These are phyloP conservation scores for Hordeum pubiflorum DNA, from an alignment of 202 grass and related monocot genomes.

Conservation along the genomic window DNA sequence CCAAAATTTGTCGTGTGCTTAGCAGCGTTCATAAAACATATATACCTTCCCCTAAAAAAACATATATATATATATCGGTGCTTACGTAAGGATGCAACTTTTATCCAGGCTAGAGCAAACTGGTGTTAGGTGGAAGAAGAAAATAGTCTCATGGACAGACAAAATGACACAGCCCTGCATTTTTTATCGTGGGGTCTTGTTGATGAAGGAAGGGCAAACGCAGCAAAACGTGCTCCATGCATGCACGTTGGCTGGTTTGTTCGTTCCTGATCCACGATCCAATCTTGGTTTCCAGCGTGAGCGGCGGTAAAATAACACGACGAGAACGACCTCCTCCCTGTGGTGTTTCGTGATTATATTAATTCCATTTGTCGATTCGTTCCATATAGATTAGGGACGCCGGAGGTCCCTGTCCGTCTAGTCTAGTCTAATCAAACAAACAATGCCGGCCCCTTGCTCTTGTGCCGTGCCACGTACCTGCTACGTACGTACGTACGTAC, in stretches of 20 bases:
- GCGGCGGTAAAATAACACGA: neutral
- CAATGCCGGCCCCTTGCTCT: neutral
- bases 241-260: neutral
- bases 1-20: too few species aligned
- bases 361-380: neutral
- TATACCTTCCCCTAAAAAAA: too few species aligned
- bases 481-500: neutral
- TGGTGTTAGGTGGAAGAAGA: neutral
- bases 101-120: neutral
- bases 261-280: neutral
- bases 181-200: neutral
- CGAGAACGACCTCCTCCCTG: neutral
- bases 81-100: neutral
- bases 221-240: neutral
- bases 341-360: neutral
- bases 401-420: too few species aligned
- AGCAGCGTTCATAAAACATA: too few species aligned
- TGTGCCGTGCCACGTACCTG: neutral
- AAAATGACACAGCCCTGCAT: neutral
- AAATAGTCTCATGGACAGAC: neutral
- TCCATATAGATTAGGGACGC: neutral
- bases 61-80: neutral
- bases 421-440: too few species aligned
- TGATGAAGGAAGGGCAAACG: neutral
- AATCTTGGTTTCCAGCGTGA: neutral